Percentiles rank a stretch among this genome's conserved stretches.
Conservation (phyloP, 441 rosid species). For the Aquilaria agallochum region DNA sequence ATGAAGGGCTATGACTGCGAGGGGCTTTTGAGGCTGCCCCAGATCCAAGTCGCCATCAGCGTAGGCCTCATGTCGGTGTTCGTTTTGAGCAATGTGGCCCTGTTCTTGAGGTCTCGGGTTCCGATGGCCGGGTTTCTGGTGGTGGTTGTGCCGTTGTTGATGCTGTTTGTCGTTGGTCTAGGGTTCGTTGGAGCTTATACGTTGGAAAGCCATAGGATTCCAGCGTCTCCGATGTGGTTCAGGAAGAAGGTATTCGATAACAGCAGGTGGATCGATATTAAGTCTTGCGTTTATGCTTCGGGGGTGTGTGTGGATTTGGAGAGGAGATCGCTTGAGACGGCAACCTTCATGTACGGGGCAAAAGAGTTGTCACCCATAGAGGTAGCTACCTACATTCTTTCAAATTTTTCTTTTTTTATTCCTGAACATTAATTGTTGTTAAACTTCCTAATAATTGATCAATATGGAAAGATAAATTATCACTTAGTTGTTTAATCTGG, state of each 20-base stretch:
- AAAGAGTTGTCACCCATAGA: slow-evolving; percentile 40
- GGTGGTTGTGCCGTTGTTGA: slow-evolving; percentile 41
- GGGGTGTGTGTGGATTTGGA: slow-evolving; percentile 36
- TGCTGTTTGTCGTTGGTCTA: slow-evolving; percentile 50
- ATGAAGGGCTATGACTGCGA: slow-evolving; percentile 74
- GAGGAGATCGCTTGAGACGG: slow-evolving; percentile 19
- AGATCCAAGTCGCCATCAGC: slow-evolving; percentile 34
- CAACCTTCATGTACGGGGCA: slow-evolving; percentile 28
- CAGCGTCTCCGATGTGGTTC: slow-evolving; percentile 56
- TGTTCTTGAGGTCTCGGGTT: slow-evolving; percentile 29
- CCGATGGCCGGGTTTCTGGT: slow-evolving; percentile 45
- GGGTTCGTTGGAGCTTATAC: slow-evolving; percentile 47
- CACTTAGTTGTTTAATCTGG: neutral
- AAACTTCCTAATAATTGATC: neutral
- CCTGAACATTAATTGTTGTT: neutral
- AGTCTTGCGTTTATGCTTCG: slow-evolving; percentile 49
- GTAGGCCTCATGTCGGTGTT: slow-evolving; percentile 40
- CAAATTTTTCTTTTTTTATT: neutral
- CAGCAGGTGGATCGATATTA: slow-evolving; percentile 48
- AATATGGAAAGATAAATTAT: neutral
- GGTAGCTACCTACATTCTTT: slow-evolving; percentile 25
- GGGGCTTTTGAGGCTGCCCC: slow-evolving; percentile 44
- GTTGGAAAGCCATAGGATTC: slow-evolving; percentile 36
- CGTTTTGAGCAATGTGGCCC: slow-evolving; percentile 31
- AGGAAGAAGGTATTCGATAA: slow-evolving; percentile 29